Percentiles rank a stretch among this genome's conserved stretches.
These are phyloP conservation scores for Rostrohypoxylon terebratum DNA, from an alignment of 495 filamentous ascomycete species.

Conservation along the genomic window DNA sequence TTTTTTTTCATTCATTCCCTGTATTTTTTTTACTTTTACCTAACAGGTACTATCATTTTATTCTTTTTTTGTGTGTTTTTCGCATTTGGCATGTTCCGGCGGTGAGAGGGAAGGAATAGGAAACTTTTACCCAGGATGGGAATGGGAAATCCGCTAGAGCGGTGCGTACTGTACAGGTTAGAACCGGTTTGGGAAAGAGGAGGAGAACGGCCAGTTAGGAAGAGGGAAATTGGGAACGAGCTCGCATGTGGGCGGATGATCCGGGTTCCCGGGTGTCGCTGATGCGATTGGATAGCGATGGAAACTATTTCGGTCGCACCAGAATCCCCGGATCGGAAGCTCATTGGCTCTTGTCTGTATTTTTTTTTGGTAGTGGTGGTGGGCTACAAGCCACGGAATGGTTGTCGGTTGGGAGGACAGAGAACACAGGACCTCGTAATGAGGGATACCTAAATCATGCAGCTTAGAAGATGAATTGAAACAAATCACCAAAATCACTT, in stretches of 20 bases:
- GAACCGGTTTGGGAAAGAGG: background rate
- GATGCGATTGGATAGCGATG: conserved; percentile 22
- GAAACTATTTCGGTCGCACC: conserved; percentile 20
- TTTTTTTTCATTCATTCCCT: conserved; percentile 8
- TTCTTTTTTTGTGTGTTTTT: conserved; percentile 6
- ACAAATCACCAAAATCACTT: conserved; percentile 8
- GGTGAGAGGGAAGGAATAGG: background rate
- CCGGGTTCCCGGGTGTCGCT: conserved; percentile 35
- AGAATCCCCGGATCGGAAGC: conserved; percentile 24
- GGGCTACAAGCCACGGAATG: conserved; percentile 1
- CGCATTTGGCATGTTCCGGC: conserved; percentile 2
- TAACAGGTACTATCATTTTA: background rate
- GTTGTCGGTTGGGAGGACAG: conserved; percentile 5
- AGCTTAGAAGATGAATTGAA: background rate
- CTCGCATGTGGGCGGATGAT: conserved; percentile 15
- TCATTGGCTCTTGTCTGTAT: conserved; percentile 28
- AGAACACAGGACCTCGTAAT: conserved; percentile 13
- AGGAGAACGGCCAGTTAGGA: conserved; percentile 4
- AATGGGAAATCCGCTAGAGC: background rate
- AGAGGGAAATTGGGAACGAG: background rate
- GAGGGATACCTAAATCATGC: conserved; percentile 4
- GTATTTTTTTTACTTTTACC: background rate
- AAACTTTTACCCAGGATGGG: background rate
- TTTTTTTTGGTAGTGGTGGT: background rate
- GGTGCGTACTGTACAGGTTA: background rate